phyloP scores from a whole-genome alignment of 352 stramenopile species.

The Globisporangium uncinulatum region DNA sequence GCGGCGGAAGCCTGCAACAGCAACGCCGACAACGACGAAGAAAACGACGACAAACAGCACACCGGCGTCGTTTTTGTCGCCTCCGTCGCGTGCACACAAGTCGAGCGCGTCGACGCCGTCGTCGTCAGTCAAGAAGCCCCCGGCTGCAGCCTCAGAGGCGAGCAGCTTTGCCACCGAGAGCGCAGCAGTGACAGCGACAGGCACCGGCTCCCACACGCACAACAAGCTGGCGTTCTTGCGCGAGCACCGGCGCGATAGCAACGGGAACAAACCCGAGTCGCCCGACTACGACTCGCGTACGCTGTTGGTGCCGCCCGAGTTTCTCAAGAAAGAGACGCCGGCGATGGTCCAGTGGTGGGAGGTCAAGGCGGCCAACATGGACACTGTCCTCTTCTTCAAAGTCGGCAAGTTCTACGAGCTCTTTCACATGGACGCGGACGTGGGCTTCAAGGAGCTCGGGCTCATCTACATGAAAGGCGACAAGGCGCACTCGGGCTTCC shows the following conservation, averaged over 20 bases:
- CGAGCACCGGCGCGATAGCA: constrained; percentile 82
- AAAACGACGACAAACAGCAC: constrained; percentile 20
- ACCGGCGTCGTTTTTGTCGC: constrained; percentile 33
- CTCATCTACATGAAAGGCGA: constrained; percentile 99
- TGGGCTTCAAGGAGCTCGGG: constrained; percentile 93
- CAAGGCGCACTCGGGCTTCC: constrained; percentile 97
- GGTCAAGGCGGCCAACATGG: constrained; percentile 96
- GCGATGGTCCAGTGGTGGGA: constrained; percentile 99
- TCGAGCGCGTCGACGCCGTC: constrained; percentile 11
- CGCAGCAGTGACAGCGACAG: constrained; percentile 33
- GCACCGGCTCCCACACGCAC: constrained; percentile 79
- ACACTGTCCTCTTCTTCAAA: constrained; percentile 99
- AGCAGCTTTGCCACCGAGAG: constrained; percentile 1
- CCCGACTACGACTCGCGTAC: constrained; percentile 92
- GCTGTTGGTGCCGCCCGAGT: constrained; percentile 84
- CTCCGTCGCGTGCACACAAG: constrained; percentile 18
- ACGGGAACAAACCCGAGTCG: constrained; percentile 73
- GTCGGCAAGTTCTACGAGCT: constrained; percentile 97
- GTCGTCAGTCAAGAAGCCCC: constrained; percentile 16
- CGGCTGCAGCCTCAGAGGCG: constrained; percentile 10
- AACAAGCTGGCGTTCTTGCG: constrained; percentile 91
- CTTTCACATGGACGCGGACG: constrained; percentile 98
- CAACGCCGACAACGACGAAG: constrained; percentile 21
- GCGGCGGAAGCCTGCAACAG: constrained; percentile 18
- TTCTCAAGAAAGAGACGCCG: constrained; percentile 89